These are phyloP conservation scores for Gossypium herbaceum DNA, from an alignment of 345 rosid genomes.

Conservation along the genomic window DNA sequence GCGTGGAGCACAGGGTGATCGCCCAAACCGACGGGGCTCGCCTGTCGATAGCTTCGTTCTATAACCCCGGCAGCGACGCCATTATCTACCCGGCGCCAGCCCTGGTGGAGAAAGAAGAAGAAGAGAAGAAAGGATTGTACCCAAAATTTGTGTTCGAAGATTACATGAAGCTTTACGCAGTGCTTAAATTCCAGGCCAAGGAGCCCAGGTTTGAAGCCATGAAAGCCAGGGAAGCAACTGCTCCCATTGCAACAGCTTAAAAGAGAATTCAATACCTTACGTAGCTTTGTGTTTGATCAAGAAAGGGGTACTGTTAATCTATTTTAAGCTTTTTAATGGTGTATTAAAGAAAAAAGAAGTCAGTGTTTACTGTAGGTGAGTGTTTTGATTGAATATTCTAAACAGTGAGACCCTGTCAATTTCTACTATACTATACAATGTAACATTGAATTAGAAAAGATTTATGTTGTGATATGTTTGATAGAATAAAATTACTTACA, in stretches of 20 bases:
- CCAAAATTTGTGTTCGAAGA: constrained; percentile 85
- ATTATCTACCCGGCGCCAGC: constrained; percentile 74
- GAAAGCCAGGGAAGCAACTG: constrained; percentile 42
- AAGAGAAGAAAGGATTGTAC: constrained; percentile 35
- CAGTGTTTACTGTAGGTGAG: background rate
- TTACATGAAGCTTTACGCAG: constrained; percentile 79
- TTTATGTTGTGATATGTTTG: too few species aligned
- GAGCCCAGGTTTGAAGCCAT: constrained; percentile 94
- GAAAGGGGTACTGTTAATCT: too few species aligned
- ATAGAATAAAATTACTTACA: too few species aligned
- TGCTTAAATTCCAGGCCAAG: constrained; percentile 77
- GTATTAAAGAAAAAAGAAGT: background rate
- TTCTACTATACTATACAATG: background rate
- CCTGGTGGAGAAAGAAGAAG: constrained; percentile 47
- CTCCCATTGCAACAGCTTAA: constrained; percentile 38
- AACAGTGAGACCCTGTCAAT: background rate
- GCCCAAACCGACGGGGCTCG: constrained; percentile 68
- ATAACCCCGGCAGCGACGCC: constrained; percentile 88
- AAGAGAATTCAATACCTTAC: background rate
- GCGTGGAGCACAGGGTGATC: constrained; percentile 79
- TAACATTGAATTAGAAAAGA: background rate
- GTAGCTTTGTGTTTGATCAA: background rate
- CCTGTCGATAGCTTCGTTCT: constrained; percentile 93
- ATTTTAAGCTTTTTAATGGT: too few species aligned
- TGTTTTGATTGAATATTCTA: background rate